phyloP scores from a whole-genome alignment of 2,329 filamentous ascomycete genomes.

The Amauroascus verrucosus region DNA sequence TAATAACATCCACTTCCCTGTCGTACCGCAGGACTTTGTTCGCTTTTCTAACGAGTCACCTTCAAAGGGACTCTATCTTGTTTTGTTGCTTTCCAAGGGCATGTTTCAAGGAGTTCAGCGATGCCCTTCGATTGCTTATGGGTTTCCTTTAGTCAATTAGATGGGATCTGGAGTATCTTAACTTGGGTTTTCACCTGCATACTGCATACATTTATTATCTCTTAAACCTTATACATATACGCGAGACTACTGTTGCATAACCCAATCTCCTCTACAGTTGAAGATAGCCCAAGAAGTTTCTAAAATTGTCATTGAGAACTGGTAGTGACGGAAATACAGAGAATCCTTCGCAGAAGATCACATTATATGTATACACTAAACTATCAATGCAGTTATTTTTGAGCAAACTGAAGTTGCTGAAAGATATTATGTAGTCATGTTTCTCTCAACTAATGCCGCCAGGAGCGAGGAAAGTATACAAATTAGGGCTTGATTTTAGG shows the following conservation, averaged over 20 bases:
- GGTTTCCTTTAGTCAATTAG: slow-evolving; percentile 3
- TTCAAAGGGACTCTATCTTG: neutral
- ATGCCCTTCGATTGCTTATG: neutral
- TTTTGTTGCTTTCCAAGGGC: neutral
- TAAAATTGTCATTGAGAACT: neutral
- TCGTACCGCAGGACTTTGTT: neutral
- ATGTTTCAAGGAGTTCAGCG: slow-evolving; percentile 6
- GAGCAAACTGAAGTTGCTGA: too few species aligned
- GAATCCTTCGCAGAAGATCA: neutral
- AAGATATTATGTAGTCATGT: too few species aligned
- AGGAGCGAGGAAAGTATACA: too few species aligned
- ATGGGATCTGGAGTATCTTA: slow-evolving; percentile 4
- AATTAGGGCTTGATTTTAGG: slow-evolving; percentile 5
- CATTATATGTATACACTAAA: neutral
- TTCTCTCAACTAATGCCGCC: too few species aligned
- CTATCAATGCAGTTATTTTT: neutral
- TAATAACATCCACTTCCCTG: neutral
- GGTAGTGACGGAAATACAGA: neutral
- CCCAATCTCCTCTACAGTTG: neutral
- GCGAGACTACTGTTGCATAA: neutral
- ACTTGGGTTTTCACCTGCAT: neutral
- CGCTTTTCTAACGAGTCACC: neutral
- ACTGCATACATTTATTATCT: slow-evolving; percentile 1
- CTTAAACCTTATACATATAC: neutral
- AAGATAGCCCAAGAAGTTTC: neutral